Evolutionary conservation across 148 eudicot genomes (phyloP), one percentile per base, ranked within the genome.

Genomic region (Persicaria tinctoria): DNA sequence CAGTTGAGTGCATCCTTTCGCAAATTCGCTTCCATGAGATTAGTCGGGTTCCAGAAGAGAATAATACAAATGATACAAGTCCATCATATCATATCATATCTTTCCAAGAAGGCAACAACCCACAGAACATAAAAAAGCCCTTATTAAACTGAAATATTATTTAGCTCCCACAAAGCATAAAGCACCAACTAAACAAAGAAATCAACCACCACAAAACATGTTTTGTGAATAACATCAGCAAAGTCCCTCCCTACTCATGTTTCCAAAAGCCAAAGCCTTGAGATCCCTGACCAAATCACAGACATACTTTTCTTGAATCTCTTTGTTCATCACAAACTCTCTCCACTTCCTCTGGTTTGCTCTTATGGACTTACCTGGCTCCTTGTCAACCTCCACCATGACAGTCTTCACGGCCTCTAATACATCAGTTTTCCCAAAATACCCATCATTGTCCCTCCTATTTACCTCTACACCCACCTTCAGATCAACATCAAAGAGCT

Each of bases 401-500:
- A 84, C 78, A 10, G 12, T 76, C 17, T 69, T 77, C 51, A 88
- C 83, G 54, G 86, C 87, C 47, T 76, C 76, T 50, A 75, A 51
- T 60, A 88, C 78, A 68, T 86, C 91, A 6, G 75, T 73, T 68
- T 73, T 85, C 78, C 82, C 83, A 63, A 84, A 88, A 72, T 71
- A 80, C 59, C 91, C 89, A 79, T 88, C 91, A 46, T 76, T 83
- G 76, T 88, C 91, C 59, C 86, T 82, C 63, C 91, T 76, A 41
- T 85, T 80, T 14, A 88, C 89, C 80, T 88, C 91, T 17, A 84
- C 75, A 5, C 87, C 88, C 12, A 83, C 83, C 78, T 72, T 79
- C 27, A 85, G 27, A 27, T 85, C 91, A 17, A 66, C 70, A 59
- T 79, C 60, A 16, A 88, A 70, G 0, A 85, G 76, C 83, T 75